Conservation (phyloP, 2,329 filamentous ascomycete species). For the Pseudogymnoascus sp. region DNA sequence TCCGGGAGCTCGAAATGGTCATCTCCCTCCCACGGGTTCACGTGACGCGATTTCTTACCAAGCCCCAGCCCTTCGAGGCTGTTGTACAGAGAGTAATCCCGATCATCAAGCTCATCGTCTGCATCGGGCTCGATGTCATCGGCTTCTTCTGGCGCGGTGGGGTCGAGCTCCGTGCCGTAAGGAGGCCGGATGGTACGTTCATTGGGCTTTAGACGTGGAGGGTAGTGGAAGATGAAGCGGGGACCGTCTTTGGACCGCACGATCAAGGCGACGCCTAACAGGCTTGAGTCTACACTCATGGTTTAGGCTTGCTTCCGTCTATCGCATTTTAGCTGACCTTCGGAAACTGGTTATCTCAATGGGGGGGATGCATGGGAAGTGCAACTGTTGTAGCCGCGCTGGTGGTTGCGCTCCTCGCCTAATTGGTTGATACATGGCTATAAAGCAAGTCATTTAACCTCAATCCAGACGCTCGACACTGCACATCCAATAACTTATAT, state of each 20-base stretch:
- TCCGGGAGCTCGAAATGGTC: conserved; percentile 48
- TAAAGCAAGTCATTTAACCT: background rate
- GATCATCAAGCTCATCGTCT: conserved; percentile 31
- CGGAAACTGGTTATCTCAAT: conserved; percentile 10
- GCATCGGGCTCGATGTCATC: conserved; percentile 51
- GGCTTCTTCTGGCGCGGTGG: conserved; percentile 25
- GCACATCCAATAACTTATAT: background rate
- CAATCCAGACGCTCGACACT: background rate
- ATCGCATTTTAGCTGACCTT: conserved; percentile 14
- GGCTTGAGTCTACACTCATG: conserved; percentile 40
- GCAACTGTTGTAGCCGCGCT: background rate
- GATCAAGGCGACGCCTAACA: conserved; percentile 33
- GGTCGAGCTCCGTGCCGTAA: conserved; percentile 31
- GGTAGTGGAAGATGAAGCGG: conserved; percentile 81
- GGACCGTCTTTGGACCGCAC: conserved; percentile 67
- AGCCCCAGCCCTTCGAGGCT: conserved; percentile 15
- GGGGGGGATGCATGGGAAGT: background rate
- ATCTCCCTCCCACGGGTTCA: conserved; percentile 22
- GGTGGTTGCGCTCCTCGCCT: conserved; percentile 7
- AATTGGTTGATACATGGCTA: conserved; percentile 4
- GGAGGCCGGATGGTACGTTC: conserved; percentile 26
- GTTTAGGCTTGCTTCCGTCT: background rate
- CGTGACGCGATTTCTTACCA: conserved; percentile 22
- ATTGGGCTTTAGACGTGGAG: conserved; percentile 46
- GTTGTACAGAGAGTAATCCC: conserved; percentile 21